These are phyloP conservation scores for Trichoderma sp. DNA, from an alignment of 2,329 filamentous ascomycete genomes.

Conservation along the genomic window DNA sequence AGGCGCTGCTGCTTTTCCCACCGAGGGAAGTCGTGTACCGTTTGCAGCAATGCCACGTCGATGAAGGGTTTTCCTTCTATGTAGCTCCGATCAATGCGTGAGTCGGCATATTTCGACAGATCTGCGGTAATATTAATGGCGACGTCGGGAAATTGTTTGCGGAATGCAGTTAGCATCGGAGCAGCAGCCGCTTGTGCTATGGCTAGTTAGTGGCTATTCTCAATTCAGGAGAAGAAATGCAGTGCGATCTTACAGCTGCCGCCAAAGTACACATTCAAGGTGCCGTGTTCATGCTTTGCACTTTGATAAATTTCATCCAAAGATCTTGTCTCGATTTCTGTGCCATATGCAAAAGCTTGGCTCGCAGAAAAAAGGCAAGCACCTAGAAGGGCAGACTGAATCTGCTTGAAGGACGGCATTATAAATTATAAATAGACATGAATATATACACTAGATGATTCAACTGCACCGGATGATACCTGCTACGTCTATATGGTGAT, in stretches of 20 bases:
- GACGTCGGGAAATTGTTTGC: not conserved
- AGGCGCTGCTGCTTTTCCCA: conserved; percentile 9
- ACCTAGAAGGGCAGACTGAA: not conserved
- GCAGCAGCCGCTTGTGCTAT: conserved; percentile 3
- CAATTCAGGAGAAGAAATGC: too few species aligned
- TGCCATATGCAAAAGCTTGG: not conserved
- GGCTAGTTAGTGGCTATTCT: not conserved
- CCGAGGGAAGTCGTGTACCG: conserved; percentile 6
- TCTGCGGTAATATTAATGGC: conserved; percentile 10
- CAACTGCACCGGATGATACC: not conserved
- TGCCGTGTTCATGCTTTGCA: not conserved
- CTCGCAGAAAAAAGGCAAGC: not conserved
- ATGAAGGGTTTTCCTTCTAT: conserved; percentile 8
- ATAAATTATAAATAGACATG: not conserved
- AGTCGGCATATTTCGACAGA: conserved; percentile 11
- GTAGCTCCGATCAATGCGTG: conserved; percentile 4
- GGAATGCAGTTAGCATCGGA: conserved; percentile 7
- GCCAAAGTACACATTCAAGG: not conserved
- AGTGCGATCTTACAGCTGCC: not conserved
- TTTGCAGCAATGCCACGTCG: conserved; percentile 4
- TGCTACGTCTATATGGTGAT: not conserved
- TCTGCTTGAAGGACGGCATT: not conserved
- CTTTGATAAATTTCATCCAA: not conserved
- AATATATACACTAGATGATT: not conserved
- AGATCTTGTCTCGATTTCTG: not conserved